Base-by-base conservation (phyloP, 148 eudicot species). In the Spergularia marina region DNA sequence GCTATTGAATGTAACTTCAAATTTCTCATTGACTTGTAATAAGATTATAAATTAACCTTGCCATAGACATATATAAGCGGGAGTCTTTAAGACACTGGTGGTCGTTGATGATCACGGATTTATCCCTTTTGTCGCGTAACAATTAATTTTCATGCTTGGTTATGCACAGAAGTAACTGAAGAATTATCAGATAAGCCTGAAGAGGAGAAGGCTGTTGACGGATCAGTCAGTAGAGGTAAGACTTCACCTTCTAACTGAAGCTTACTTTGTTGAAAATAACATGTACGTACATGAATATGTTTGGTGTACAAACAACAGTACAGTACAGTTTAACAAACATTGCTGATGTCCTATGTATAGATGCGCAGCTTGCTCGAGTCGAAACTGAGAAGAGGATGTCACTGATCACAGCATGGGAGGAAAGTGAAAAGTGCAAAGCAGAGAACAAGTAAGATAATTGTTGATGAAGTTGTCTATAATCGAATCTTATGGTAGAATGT, bases 341-440 rank as follows among this genome's bases (percentile, higher is more conserved):
- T 15, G 16, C 20, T 6, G n/a, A 72, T 60, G n/a, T 49, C 57
- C 40, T 30, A 47, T 51, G 71, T 73, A 25, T 68, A 95, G 98
- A 95, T 89, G 84, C 86, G 64, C 85, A 81, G 62, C 91, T 95
- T 72, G 84, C 90, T 7, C 79, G 88, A 51, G 83, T 95, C 66
- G 90, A 89, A 74, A 88, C 87, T 0, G 94, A 92, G 84, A 95
- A 95, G 85, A 87, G 85, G 84, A 6, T 83, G 67, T 90, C 98
- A 23, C 72, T 95, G 51, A 85, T 95, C 78, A 90, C 64, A 79
- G 98, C 98, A 79, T 95, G 98, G 98, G 98, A 95, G 79, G 98
- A 95, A 76, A 92, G 88, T 77, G 98, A 92, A 82, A 92, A 87
- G 77, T 84, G 85, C 8, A 95, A 90, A 85, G 94, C 84, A 36